Conservation (phyloP, 2,329 filamentous ascomycete genomes). For the Alternaria conjuncta region DNA sequence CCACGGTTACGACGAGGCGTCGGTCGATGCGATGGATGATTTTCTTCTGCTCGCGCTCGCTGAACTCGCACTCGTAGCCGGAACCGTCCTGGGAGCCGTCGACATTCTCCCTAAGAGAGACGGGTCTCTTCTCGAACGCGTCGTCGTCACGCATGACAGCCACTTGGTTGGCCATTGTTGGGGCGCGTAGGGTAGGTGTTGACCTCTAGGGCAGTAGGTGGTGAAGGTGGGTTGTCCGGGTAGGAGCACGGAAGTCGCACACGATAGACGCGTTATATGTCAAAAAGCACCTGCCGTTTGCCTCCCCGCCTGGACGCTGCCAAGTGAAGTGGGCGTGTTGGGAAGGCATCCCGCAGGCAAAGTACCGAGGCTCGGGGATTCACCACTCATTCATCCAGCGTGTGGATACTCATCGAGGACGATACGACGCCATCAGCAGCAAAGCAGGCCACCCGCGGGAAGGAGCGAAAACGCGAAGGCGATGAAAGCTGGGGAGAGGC, state of each 20-base stretch:
- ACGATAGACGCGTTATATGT: constrained; percentile 12
- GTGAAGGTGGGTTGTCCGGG: constrained; percentile 4
- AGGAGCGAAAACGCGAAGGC: constrained; percentile 18
- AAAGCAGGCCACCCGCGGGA: constrained; percentile 5
- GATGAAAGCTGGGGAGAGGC: constrained; percentile 25
- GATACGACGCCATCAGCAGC: background rate
- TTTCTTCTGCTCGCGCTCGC: constrained; percentile 66
- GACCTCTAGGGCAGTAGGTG: background rate
- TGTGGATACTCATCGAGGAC: background rate
- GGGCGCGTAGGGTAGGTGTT: background rate
- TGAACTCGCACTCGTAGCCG: constrained; percentile 54
- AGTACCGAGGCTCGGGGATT: constrained; percentile 34
- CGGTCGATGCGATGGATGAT: constrained; percentile 74
- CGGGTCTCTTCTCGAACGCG: constrained; percentile 29
- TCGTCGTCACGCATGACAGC: constrained; percentile 31
- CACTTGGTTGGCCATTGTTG: constrained; percentile 7
- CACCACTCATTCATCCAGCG: constrained; percentile 9
- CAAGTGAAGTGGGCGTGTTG: background rate
- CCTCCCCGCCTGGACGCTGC: constrained; percentile 13
- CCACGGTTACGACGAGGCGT: constrained; percentile 56
- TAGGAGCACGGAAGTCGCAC: background rate
- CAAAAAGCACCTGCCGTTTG: background rate
- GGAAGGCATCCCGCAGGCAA: constrained; percentile 10
- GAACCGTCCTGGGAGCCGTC: constrained; percentile 28
- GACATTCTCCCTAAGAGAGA: constrained; percentile 32